Percentiles rank a stretch among this genome's conserved stretches.
Conservation (phyloP, 768 basidiomycete species). For the Daedaleopsis nitida region DNA sequence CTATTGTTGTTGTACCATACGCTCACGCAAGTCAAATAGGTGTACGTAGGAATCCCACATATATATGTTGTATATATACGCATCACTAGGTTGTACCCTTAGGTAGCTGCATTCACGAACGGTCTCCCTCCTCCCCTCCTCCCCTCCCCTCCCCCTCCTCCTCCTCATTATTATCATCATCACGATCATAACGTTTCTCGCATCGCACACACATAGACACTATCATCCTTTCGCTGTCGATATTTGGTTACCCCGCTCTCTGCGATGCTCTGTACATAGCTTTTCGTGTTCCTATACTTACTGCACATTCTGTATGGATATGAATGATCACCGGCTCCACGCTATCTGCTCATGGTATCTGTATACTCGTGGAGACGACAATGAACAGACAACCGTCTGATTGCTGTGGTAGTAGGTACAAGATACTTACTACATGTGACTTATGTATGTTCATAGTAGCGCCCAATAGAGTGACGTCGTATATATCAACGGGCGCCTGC, state of each 20-base stretch:
- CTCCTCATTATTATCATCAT: background rate
- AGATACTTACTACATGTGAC: too few species aligned
- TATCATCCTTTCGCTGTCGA: conserved; percentile 4
- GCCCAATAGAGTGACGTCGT: too few species aligned
- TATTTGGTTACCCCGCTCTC: conserved; percentile 5
- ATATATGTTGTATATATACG: conserved; percentile 22
- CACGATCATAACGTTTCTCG: background rate
- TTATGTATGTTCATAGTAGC: too few species aligned
- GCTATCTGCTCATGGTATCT: too few species aligned
- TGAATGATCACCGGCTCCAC: too few species aligned
- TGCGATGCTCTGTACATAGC: conserved; percentile 5
- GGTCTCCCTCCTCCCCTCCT: too few species aligned
- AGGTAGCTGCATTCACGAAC: conserved; percentile 6
- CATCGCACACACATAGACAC: background rate
- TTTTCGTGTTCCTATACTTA: background rate
- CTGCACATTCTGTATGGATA: too few species aligned
- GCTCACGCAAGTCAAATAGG: background rate
- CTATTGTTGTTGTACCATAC: background rate
- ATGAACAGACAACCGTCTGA: too few species aligned
- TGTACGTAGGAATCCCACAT: background rate
- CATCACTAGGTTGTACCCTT: background rate
- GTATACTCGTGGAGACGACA: too few species aligned
- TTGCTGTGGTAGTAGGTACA: too few species aligned
- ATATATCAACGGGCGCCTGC: too few species aligned
- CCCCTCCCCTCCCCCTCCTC: too few species aligned